Base-by-base conservation (phyloP, 495 filamentous ascomycete species). In the Mycothermus thermophilus region DNA sequence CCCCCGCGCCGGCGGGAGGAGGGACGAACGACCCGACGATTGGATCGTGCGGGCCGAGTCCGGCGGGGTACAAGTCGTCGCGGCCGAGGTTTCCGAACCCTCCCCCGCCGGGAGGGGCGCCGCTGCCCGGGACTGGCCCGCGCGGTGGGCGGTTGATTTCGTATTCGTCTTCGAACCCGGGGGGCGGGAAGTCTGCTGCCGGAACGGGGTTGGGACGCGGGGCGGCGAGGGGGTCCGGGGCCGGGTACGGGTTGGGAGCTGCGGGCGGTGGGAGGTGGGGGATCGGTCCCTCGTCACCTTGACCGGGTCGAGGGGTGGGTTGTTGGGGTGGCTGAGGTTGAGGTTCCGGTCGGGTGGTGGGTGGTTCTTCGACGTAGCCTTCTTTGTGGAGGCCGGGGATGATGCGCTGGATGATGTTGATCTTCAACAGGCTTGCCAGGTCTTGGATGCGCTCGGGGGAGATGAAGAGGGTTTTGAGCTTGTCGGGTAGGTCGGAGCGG, bases 91-190 rank as follows among this genome's bases (percentile, higher is more conserved):
- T 19, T 65, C 41, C 44, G 33, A 41, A 46, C 2, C 62, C 3
- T 73, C 72, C 17, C 64, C 64, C 17, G 72, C 57, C 5, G 55
- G 6, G 6, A 6, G 22, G 22, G 6, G 6, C 6, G 50, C 21
- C 55, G 57, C 5, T 49, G 59, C 16, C 42, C 3, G 26, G 27
- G 7, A 36, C 12, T 32, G 24, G 62, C 11, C 71, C 69, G 12
- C 73, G 71, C 1, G 71, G 69, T 1, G 77, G 83, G 1, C 73
- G 63, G 31, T 80, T 71, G 31, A 96, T 67, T 34, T 96, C 83
- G 48, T 81, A 83, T 45, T 94, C 87, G 59, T 96, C 86, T 40
- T 95, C 90, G 47, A 96, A 96, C 13, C 73, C 85, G 3, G 90
- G 90, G 0, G 85, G 83, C 0, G 77, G 69, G 42, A 92, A 83